Evolutionary conservation across 2,329 filamentous ascomycete genomes (phyloP).

Genomic region (Aureobasidium sp.): DNA sequence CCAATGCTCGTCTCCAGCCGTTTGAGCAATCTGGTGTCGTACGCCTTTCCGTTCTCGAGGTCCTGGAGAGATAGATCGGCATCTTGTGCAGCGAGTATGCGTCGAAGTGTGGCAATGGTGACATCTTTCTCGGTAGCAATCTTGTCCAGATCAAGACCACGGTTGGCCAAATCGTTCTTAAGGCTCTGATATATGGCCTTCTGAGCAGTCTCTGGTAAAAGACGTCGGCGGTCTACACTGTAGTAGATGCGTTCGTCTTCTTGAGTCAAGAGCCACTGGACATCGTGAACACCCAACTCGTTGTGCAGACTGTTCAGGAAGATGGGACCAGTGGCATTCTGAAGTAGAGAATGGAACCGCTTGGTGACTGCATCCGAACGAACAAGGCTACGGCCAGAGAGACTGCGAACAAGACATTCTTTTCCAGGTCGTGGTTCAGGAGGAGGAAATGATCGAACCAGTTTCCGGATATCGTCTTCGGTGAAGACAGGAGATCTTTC

Average conservation of each 20-base stretch:
- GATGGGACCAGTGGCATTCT: neutral
- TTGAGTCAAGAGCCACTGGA: constrained; percentile 7
- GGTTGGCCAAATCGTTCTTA: neutral
- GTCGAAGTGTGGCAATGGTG: neutral
- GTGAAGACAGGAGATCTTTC: neutral
- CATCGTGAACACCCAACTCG: constrained; percentile 7
- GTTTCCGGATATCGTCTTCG: constrained; percentile 4
- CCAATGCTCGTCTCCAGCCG: neutral
- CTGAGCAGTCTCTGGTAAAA: neutral
- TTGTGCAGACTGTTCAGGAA: neutral
- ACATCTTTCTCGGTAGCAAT: neutral
- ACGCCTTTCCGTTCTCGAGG: neutral
- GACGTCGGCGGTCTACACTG: neutral
- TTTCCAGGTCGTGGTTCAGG: neutral
- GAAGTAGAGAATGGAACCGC: constrained; percentile 5
- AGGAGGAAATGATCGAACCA: constrained; percentile 8
- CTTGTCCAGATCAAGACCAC: neutral
- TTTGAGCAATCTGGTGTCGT: neutral
- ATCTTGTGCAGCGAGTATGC: neutral
- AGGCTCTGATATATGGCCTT: neutral
- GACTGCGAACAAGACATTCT: constrained; percentile 11
- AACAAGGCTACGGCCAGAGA: constrained; percentile 4
- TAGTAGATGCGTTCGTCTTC: neutral
- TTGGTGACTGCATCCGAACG: constrained; percentile 6
- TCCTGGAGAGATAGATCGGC: neutral